Evolutionary conservation across 2,329 filamentous ascomycete genomes (phyloP), one percentile per base, ranked within the genome.

Genomic region (Tolypocladium pustulatum): DNA sequence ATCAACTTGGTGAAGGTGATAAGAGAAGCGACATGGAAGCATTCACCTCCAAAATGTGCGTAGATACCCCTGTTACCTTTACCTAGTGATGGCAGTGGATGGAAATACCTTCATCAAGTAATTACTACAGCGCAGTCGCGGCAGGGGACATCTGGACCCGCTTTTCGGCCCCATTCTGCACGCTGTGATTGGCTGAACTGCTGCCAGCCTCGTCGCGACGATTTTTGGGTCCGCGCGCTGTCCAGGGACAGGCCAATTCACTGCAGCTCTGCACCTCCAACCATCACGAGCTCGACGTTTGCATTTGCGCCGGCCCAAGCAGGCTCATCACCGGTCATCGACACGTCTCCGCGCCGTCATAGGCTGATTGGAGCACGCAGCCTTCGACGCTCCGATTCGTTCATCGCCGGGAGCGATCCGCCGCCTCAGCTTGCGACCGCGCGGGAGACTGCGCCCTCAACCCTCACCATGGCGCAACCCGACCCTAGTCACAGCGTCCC

Each of bases 401-500:
- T 9, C 49, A 34, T 34, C 49, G 49, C 27, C 7, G 49, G 30
- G 49, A 52, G 20, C 36, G 27, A 46, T 43, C 32, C 41, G 27
- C 38, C 25, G 22, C 41, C 53, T 38, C 53, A n/a, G 13, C 15
- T 30, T n/a, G 37, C 49, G 49, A 40, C 37, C 46, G 56, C 37
- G 56, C 49, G 20, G 10, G 37, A n/a, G 34, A 41, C 37, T 54
- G 56, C 57, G 25, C n/a, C 46, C 49, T 51, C 41, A 55, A 43
- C 54, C 55, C 52, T 57, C 63, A 71, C 43, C 61, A 75, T 76
- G 73, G 72, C 73, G 65, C 72, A 74, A 66, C 68, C 67, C 55
- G 74, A 76, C 63, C 74, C 74, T 54, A 76, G 74, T 63, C 68
- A 72, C 65, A 73, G 71, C 64, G 73, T 76, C 64, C 72, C 75